These are phyloP conservation scores for Articulospora tetracladia DNA, from an alignment of 495 filamentous ascomycete species.

Conservation along the genomic window DNA sequence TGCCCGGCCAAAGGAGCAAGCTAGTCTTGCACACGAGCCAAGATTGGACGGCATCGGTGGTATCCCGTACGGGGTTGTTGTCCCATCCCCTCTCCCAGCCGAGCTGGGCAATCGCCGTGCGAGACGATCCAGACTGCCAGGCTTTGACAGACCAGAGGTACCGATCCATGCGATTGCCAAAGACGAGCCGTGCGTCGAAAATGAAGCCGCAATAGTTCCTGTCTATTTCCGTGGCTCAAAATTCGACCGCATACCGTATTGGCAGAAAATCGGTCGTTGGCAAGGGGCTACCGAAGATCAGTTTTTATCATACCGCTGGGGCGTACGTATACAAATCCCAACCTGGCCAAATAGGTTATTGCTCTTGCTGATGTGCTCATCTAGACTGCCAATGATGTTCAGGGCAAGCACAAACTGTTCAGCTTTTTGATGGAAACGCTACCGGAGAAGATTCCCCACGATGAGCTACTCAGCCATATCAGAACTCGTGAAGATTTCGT, in stretches of 20 bases:
- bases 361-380: not conserved
- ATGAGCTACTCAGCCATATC: slow-evolving; percentile 26
- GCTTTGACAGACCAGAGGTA: not conserved
- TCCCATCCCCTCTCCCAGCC: no score
- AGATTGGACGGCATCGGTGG: not conserved
- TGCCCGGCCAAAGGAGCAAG: not conserved
- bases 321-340: slow-evolving; percentile 30
- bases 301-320: slow-evolving; percentile 44
- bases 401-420: slow-evolving; percentile 33
- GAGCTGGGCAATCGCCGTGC: no score
- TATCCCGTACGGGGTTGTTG: no score
- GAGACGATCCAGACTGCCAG: no score
- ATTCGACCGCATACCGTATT: slow-evolving; percentile 26
- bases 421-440: slow-evolving; percentile 41
- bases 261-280: slow-evolving; percentile 42
- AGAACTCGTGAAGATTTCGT: slow-evolving; percentile 46
- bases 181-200: not conserved
- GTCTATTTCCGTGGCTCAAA: slow-evolving; percentile 4
- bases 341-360: not conserved
- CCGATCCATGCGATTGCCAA: not conserved
- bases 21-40: not conserved
- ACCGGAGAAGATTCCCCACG: slow-evolving; percentile 39
- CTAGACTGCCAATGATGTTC: slow-evolving; percentile 37
- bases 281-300: slow-evolving; percentile 35
- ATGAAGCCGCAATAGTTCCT: not conserved